Base-by-base conservation (phyloP, 2,329 filamentous ascomycete species). In the Ceratocystis variospora region DNA sequence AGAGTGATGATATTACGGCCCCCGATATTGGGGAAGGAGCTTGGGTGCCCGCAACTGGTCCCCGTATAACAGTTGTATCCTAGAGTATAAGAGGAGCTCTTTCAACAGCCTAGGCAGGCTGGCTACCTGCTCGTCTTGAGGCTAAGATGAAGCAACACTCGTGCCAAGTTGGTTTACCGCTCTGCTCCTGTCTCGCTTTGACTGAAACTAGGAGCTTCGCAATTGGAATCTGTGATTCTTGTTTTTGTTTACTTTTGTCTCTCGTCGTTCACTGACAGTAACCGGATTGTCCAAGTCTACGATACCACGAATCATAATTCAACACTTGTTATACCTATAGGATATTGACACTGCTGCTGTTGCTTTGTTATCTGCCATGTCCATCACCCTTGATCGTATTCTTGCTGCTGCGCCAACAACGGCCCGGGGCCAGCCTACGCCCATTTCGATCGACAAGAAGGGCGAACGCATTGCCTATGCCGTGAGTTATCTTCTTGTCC, bases 401-500 rank as follows among this genome's bases (percentile, higher is more conserved):
- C 87, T 95, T 76, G 94, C 92, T 59, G 88, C 94, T 37, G 84
- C 87, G 70, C 94, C 94, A 65, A 85, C 84, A 66, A 96, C 93
- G 33, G 85, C 84, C 66, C 85, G 94, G 70, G 93, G 92, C 68
- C 87, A 92, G 74, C 88, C 93, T 68, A 96, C 93, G 12, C 90
- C 90, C 73, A 86, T 99, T 62, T 95, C 90, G 46, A 83, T 86
- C 55, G 93, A 97, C 76, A 78, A 87, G 69, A 96, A 96, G 76
- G 93, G 94, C 70, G 88, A 96, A 78, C 85, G 90, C 70, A 87
- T 99, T 77, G 88, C 90, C 68, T 99, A 99, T 76, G 90, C 93
- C 68, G 91, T 95, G 81, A 76, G 86, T 76, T 63, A 50, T 19
- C 25, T 53, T 8, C 22, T 53, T 48, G 19, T 37, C 50, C 44